Percentiles rank a stretch among this genome's conserved stretches.
These are phyloP conservation scores for Rubia balearica DNA, from an alignment of 305 asterid genomes.

Conservation along the genomic window DNA sequence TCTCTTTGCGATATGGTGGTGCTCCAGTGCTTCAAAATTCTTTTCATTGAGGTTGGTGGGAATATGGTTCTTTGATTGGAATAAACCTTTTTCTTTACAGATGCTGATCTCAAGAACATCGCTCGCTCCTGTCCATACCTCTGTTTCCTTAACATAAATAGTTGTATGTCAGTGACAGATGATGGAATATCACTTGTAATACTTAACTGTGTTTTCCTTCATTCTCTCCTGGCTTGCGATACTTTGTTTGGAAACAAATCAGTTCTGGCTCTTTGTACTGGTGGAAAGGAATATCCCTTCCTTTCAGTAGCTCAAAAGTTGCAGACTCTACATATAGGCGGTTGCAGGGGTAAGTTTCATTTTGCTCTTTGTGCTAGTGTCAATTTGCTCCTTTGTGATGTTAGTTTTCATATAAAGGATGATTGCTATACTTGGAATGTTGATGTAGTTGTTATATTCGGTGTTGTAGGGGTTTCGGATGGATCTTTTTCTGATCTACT, in stretches of 20 bases:
- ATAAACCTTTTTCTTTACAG: constrained; percentile 36
- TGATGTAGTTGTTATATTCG: constrained; percentile 6
- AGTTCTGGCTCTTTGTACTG: constrained; percentile 50
- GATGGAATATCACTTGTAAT: constrained; percentile 58
- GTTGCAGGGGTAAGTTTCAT: constrained; percentile 57
- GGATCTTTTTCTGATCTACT: constrained; percentile 46
- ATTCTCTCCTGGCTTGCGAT: constrained; percentile 64
- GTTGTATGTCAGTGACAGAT: constrained; percentile 71
- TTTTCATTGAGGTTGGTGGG: constrained; percentile 8
- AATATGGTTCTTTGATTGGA: neutral
- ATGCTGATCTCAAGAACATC: constrained; percentile 50
- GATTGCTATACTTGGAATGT: neutral
- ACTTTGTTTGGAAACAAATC: constrained; percentile 61
- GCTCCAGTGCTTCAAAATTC: neutral
- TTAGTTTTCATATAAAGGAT: neutral
- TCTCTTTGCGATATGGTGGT: neutral
- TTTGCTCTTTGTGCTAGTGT: constrained; percentile 6
- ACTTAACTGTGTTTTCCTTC: constrained; percentile 47
- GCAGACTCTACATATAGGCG: constrained; percentile 60
- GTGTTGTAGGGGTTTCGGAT: constrained; percentile 46
- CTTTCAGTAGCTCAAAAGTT: constrained; percentile 40
- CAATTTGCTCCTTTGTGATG: constrained; percentile 5
- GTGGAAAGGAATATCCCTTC: constrained; percentile 22
- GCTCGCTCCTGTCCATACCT: constrained; percentile 53
- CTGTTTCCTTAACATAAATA: constrained; percentile 56